phyloP scores from a whole-genome alignment of 345 rosid genomes.

The Camelina laxa region DNA sequence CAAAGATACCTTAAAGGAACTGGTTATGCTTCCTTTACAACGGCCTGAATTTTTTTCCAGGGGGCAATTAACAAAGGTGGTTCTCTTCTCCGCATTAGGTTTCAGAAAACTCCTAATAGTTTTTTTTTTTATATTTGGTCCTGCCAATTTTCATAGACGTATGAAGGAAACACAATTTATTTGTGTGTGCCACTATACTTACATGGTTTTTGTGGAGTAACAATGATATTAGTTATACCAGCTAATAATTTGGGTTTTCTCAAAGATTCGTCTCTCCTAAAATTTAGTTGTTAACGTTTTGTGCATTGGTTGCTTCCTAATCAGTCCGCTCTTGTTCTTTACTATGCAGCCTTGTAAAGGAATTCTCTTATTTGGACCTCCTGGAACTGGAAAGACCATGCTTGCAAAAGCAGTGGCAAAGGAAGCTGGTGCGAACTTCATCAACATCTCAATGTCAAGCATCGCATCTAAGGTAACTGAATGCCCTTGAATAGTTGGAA shows the following conservation, averaged over 20 bases:
- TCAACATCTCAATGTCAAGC: slow-evolving; percentile 90
- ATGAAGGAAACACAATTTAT: neutral
- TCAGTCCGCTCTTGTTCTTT: neutral
- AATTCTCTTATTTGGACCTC: slow-evolving; percentile 17
- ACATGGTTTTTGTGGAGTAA: slow-evolving; percentile 6
- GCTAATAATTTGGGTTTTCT: slow-evolving; percentile 2
- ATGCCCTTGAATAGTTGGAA: neutral
- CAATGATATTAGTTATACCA: neutral
- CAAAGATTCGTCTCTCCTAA: neutral
- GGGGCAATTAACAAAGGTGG: slow-evolving; percentile 5
- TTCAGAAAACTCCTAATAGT: slow-evolving; percentile 1
- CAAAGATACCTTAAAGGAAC: slow-evolving; percentile 11
- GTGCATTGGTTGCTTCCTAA: neutral
- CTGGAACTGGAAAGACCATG: slow-evolving; percentile 96
- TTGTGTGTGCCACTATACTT: neutral
- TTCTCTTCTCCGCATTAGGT: slow-evolving; percentile 5
- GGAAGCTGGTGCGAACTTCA: slow-evolving; percentile 98
- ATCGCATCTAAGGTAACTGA: slow-evolving; percentile 79
- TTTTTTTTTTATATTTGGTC: neutral
- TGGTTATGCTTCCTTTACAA: slow-evolving; percentile 18
- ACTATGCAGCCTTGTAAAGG: slow-evolving; percentile 15
- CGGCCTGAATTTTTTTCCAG: slow-evolving; percentile 18
- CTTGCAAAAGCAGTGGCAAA: slow-evolving; percentile 97
- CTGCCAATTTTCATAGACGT: neutral
- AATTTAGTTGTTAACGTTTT: neutral